phyloP scores from a whole-genome alignment of 176 grass and related monocot species.

The Triticum dicoccoides region DNA sequence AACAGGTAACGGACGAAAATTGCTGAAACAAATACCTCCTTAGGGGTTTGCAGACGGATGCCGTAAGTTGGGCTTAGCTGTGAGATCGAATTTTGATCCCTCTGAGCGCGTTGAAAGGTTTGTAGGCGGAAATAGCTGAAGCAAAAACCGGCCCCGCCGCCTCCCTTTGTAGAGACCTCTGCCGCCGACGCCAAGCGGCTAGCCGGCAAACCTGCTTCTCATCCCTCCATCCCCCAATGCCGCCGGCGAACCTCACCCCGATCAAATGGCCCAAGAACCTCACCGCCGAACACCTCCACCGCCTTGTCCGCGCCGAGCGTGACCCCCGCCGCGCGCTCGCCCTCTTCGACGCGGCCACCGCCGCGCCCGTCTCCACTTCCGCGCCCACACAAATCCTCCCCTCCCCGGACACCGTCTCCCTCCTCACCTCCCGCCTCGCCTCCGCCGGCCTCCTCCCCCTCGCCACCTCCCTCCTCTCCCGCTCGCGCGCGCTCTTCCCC shows the following conservation, averaged over 20 bases:
- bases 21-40: too few relatives aligned
- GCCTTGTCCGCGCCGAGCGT: conserved; percentile 49
- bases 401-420: conserved; percentile 44
- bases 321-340: conserved; percentile 62
- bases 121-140: too few relatives aligned
- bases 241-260: conserved; percentile 23
- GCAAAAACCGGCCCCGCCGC: too few relatives aligned
- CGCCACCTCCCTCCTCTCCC: conserved; percentile 55
- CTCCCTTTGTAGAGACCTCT: not conserved
- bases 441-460: conserved; percentile 56
- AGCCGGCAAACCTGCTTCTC: too few relatives aligned
- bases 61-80: too few relatives aligned
- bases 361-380: conserved; percentile 32
- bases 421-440: conserved; percentile 79
- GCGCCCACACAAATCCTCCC: conserved; percentile 23
- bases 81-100: too few relatives aligned
- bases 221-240: conserved; percentile 3
- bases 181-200: not conserved
- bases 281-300: conserved; percentile 57
- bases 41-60: too few relatives aligned
- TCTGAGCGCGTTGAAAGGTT: too few relatives aligned
- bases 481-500: conserved; percentile 42
- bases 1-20: too few relatives aligned
- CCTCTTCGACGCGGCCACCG: conserved; percentile 73
- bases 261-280: conserved; percentile 62